These are phyloP conservation scores for Eimeria brunetti DNA, from an alignment of 169 alveolate species.

Conservation along the genomic window DNA sequence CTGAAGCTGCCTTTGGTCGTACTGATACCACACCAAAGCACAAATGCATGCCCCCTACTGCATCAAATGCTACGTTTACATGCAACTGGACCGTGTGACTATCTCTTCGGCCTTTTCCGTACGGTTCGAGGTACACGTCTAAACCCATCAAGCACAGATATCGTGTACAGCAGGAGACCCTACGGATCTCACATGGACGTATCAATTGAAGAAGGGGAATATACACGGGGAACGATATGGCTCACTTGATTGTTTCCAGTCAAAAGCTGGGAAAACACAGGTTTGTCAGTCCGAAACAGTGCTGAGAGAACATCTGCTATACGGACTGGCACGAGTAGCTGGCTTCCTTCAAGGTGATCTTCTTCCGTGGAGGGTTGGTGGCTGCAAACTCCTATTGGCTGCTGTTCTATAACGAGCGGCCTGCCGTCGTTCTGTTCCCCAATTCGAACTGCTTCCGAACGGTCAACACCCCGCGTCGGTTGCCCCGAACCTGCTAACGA, in stretches of 20 bases:
- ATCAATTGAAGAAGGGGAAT: background rate
- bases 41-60: background rate
- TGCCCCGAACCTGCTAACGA: background rate
- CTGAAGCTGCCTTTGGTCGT: slow-evolving; percentile 70
- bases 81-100: background rate
- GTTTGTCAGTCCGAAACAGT: slow-evolving; percentile 29
- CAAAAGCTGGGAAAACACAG: slow-evolving; percentile 43
- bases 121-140: background rate
- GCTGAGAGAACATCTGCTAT: slow-evolving; percentile 55
- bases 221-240: background rate
- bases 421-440: slow-evolving; percentile 20
- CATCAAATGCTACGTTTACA: background rate
- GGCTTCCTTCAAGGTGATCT: slow-evolving; percentile 3
- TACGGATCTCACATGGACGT: background rate
- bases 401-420: background rate
- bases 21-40: slow-evolving; percentile 38
- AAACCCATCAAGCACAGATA: background rate
- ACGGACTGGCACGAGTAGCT: slow-evolving; percentile 48
- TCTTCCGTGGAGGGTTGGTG: background rate
- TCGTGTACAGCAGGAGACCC: background rate
- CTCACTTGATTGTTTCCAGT: slow-evolving; percentile 59
- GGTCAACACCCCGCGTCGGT: background rate
- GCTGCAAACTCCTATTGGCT: background rate
- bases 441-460: background rate
- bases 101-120: background rate